A percentile compares a stretch with the other conserved stretches of the same genome.
phyloP scores from a whole-genome alignment of 148 eudicot species.

The Cornus controversa region DNA sequence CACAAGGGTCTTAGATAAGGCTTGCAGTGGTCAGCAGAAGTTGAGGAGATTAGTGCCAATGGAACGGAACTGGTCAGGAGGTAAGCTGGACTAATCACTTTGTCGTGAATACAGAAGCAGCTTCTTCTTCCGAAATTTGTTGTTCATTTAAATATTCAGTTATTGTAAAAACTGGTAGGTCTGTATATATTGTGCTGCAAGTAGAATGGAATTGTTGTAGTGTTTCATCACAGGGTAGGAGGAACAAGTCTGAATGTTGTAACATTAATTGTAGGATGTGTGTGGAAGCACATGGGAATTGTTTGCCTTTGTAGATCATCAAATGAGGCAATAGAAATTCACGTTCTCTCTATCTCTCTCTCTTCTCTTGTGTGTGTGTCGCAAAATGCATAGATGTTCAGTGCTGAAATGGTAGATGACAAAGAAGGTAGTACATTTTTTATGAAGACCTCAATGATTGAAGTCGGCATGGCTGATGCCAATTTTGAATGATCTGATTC shows the following conservation, averaged over 20 bases:
- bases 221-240: background rate
- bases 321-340: constrained; percentile 25
- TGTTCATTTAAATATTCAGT: constrained; percentile 18
- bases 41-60: constrained; percentile 41
- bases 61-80: constrained; percentile 49
- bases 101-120: background rate
- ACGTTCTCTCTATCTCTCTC: background rate
- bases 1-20: constrained; percentile 47
- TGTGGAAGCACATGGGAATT: constrained; percentile 18
- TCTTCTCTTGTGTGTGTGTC: no score
- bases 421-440: no score
- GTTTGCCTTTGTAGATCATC: constrained; percentile 49
- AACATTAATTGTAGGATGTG: constrained; percentile 27
- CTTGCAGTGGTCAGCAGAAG: constrained; percentile 47
- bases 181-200: constrained; percentile 40
- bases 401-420: no score
- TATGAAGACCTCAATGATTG: no score
- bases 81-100: constrained; percentile 29
- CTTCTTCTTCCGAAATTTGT: constrained; percentile 11
- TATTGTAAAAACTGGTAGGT: constrained; percentile 19
- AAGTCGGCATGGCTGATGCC: no score
- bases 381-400: no score
- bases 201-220: constrained; percentile 12
- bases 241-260: constrained; percentile 22
- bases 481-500: no score